A percentile compares a stretch with the other conserved stretches of the same genome.
Conservation (phyloP, 768 basidiomycete genomes). For the Polyporus arcularius region DNA sequence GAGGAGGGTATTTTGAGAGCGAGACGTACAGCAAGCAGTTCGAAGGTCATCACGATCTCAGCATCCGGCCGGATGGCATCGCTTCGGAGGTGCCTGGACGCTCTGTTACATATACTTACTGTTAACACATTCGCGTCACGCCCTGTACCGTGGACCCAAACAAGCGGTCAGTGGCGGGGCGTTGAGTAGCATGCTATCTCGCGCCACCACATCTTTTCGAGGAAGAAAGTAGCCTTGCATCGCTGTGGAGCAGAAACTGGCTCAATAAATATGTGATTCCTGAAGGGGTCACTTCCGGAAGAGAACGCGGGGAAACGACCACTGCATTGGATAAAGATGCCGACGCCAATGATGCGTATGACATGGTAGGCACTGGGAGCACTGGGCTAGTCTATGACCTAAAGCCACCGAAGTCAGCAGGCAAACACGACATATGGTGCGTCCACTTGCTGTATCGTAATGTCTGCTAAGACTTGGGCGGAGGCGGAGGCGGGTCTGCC, state of each 20-base stretch:
- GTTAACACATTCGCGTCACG: too few relatives aligned
- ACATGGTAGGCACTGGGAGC: background rate
- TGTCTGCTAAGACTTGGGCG: conserved; percentile 9
- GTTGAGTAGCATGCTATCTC: too few relatives aligned
- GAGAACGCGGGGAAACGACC: background rate
- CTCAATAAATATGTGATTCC: background rate
- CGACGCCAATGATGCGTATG: background rate
- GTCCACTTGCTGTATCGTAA: background rate
- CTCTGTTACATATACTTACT: background rate
- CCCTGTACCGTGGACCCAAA: background rate
- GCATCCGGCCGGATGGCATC: background rate
- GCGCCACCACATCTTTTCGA: too few relatives aligned
- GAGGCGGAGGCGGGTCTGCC: conserved; percentile 13
- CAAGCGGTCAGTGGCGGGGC: background rate
- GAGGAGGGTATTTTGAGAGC: background rate
- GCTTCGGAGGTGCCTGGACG: background rate
- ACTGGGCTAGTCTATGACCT: background rate
- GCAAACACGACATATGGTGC: background rate
- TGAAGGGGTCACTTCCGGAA: background rate
- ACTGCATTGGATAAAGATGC: background rate
- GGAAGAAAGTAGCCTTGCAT: background rate
- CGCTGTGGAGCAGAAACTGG: background rate
- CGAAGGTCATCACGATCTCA: background rate
- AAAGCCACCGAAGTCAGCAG: conserved; percentile 1
- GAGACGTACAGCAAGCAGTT: background rate